Percentiles rank a stretch among this genome's conserved stretches.
Conservation (phyloP, 2,329 filamentous ascomycete species). For the Exophiala sp. region DNA sequence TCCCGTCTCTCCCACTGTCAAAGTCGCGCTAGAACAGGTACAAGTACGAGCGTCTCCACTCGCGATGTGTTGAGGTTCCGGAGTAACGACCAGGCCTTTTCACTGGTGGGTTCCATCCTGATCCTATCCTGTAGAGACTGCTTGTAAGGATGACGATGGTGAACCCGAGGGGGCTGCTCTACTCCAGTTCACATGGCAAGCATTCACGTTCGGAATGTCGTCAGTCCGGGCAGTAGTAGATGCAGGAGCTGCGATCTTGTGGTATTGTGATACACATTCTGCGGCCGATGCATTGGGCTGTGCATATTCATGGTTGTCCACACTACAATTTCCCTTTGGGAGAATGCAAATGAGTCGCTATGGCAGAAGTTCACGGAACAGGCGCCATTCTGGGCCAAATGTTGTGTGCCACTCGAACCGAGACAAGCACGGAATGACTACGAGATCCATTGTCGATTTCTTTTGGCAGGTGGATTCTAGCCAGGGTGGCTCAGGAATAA, state of each 20-base stretch:
- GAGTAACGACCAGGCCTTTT: not conserved
- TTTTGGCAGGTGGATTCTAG: constrained; percentile 3
- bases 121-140: not conserved
- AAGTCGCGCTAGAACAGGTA: constrained; percentile 22
- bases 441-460: not conserved
- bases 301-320: not conserved
- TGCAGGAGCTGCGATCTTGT: constrained; percentile 8
- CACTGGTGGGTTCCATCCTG: not conserved
- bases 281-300: constrained; percentile 9
- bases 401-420: constrained; percentile 4
- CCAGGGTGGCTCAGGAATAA: not conserved
- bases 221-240: constrained; percentile 8
- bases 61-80: not conserved
- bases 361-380: not conserved
- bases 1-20: constrained; percentile 15
- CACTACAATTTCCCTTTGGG: not conserved
- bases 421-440: constrained; percentile 7
- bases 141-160: not conserved
- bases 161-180: not conserved
- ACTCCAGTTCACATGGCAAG: not conserved
- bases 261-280: constrained; percentile 14
- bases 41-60: constrained; percentile 7
- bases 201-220: constrained; percentile 2
- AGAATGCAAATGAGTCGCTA: not conserved
- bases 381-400: not conserved